Evolutionary conservation across 2,329 filamentous ascomycete species (phyloP).

Genomic region (Microsporum audouinii): DNA sequence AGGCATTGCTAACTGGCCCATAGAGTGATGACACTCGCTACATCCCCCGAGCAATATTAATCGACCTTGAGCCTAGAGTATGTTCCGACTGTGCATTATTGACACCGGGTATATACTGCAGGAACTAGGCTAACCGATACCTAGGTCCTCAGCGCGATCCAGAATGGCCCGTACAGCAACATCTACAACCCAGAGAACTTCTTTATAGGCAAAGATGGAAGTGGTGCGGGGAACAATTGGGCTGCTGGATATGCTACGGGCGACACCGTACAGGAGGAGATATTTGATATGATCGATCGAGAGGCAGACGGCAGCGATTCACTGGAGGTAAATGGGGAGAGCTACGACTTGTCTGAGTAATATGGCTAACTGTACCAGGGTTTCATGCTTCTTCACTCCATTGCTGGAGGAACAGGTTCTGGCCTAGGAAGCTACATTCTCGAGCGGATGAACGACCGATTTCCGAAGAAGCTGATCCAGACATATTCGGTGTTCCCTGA

Average conservation of each 20-base stretch:
- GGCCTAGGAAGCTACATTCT: slow-evolving; percentile 92
- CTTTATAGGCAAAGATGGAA: slow-evolving; percentile 86
- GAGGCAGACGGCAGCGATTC: slow-evolving; percentile 97
- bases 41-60: slow-evolving; percentile 87
- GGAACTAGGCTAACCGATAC: background rate
- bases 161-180: slow-evolving; percentile 88
- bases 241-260: slow-evolving; percentile 90
- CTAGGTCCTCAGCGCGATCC: slow-evolving; percentile 78
- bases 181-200: slow-evolving; percentile 99
- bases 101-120: background rate
- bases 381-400: slow-evolving; percentile 98
- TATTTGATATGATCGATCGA: slow-evolving; percentile 98
- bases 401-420: slow-evolving; percentile 90
- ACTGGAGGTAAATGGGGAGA: slow-evolving; percentile 52
- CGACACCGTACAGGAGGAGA: slow-evolving; percentile 84
- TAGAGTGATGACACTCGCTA: slow-evolving; percentile 96
- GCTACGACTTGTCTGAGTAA: slow-evolving; percentile 2
- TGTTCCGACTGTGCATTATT: slow-evolving; percentile 13
- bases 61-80: slow-evolving; percentile 87
- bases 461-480: slow-evolving; percentile 98
- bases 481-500: slow-evolving; percentile 98
- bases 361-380: slow-evolving; percentile 42
- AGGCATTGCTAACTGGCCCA: background rate
- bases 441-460: slow-evolving; percentile 90
- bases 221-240: slow-evolving; percentile 96